These are phyloP conservation scores for Herpetospermum pedunculosum DNA, from an alignment of 306 rosid species.

Conservation along the genomic window DNA sequence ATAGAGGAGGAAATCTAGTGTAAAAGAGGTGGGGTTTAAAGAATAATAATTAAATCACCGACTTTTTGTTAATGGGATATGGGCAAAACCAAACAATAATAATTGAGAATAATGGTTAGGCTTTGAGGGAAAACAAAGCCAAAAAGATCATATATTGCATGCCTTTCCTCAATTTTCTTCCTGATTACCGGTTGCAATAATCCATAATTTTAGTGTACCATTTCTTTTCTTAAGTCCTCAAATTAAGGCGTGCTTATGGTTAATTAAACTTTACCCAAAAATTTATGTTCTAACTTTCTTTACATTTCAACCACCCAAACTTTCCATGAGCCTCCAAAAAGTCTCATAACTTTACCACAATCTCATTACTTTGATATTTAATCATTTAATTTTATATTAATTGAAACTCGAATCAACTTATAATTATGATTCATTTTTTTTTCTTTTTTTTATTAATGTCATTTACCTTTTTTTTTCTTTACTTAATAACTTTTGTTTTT, in stretches of 20 bases:
- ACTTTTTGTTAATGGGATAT: neutral
- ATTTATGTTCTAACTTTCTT: neutral
- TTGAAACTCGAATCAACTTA: too few species aligned
- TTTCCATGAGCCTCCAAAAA: neutral
- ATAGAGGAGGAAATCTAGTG: neutral
- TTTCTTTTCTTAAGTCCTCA: neutral
- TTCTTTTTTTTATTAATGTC: too few species aligned
- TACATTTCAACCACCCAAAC: slow-evolving; percentile 3
- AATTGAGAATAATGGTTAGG: slow-evolving; percentile 1
- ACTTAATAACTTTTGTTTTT: too few species aligned
- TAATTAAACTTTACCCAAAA: neutral
- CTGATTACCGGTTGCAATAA: neutral
- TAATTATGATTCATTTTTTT: too few species aligned
- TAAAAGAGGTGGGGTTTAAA: neutral
- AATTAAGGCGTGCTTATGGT: slow-evolving; percentile 6
- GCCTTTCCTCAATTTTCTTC: neutral
- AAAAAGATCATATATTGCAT: neutral
- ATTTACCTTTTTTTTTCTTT: too few species aligned
- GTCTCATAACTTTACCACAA: neutral
- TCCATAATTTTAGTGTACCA: neutral
- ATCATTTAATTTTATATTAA: too few species aligned
- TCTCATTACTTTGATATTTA: too few species aligned
- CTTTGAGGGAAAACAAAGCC: neutral
- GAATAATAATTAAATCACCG: neutral
- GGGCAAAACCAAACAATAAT: neutral